A percentile compares a stretch with the other conserved stretches of the same genome.
phyloP scores from a whole-genome alignment of 805 yeast genomes.

The Yarrowia yakushimensis region DNA sequence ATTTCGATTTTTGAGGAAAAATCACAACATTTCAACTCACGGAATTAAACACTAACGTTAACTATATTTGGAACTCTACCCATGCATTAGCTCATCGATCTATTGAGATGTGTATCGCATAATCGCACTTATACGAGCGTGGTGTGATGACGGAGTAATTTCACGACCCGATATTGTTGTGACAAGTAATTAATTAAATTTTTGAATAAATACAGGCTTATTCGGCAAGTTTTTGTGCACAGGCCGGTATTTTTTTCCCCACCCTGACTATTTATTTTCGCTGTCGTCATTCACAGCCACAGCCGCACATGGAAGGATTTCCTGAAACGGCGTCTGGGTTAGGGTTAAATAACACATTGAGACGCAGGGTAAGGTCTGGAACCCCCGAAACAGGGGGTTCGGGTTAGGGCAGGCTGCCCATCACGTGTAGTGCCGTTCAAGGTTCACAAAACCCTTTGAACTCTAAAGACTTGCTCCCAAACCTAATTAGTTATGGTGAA shows the following conservation, averaged over 20 bases:
- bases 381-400: not conserved
- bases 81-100: conserved; percentile 9
- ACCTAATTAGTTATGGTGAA: not conserved
- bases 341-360: not conserved
- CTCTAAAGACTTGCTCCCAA: conserved; percentile 1
- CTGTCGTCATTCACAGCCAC: too few relatives aligned
- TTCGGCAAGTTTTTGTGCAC: too few relatives aligned
- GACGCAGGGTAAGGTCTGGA: not conserved
- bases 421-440: not conserved
- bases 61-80: not conserved
- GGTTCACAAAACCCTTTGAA: not conserved
- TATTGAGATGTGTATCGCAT: conserved; percentile 3
- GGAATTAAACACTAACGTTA: conserved; percentile 2
- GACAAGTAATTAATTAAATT: not conserved
- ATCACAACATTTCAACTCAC: too few relatives aligned
- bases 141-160: not conserved
- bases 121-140: conserved; percentile 8
- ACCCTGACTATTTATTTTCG: too few relatives aligned
- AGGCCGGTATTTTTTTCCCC: too few relatives aligned
- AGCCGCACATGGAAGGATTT: not conserved
- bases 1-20: too few relatives aligned
- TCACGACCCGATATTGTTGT: not conserved
- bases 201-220: too few relatives aligned
- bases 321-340: not conserved
- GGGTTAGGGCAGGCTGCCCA: not conserved